Percentiles rank a stretch among this genome's conserved stretches.
These are phyloP conservation scores for Capsicum pubescens DNA, from an alignment of 257 asterid species.

Conservation along the genomic window DNA sequence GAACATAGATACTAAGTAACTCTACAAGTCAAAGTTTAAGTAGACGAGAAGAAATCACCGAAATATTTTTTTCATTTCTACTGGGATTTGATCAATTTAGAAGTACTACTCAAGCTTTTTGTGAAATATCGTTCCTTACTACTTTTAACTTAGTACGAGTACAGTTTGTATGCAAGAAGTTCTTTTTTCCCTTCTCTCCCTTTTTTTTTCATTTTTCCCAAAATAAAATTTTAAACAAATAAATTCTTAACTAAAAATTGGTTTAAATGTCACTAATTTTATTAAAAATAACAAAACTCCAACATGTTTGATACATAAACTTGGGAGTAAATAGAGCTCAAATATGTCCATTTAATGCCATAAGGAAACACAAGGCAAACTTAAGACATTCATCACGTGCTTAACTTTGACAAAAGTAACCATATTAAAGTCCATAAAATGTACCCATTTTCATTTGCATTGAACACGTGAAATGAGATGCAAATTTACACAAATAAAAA, in stretches of 20 bases:
- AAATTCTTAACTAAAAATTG: background rate
- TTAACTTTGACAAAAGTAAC: background rate
- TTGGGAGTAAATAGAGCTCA: conserved; percentile 25
- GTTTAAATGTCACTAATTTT: background rate
- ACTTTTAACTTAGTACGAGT: background rate
- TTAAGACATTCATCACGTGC: conserved; percentile 2
- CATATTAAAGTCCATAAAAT: background rate
- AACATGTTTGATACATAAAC: background rate
- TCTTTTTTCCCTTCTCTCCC: background rate
- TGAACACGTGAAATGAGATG: no score
- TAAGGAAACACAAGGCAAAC: background rate
- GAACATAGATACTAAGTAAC: background rate
- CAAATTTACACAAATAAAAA: no score
- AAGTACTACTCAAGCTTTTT: background rate
- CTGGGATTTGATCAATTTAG: background rate
- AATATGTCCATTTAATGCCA: conserved; percentile 26
- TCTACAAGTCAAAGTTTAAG: background rate
- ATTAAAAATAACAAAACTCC: background rate
- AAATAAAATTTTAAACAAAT: background rate
- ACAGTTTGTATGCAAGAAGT: background rate
- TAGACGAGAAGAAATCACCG: background rate
- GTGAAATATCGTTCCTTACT: background rate
- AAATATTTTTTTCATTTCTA: background rate
- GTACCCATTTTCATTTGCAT: no score
- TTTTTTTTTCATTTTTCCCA: no score